Percentiles rank a stretch among this genome's conserved stretches.
These are phyloP conservation scores for Dothideomycetes sp. DNA, from an alignment of 2,329 filamentous ascomycete species.

Conservation along the genomic window DNA sequence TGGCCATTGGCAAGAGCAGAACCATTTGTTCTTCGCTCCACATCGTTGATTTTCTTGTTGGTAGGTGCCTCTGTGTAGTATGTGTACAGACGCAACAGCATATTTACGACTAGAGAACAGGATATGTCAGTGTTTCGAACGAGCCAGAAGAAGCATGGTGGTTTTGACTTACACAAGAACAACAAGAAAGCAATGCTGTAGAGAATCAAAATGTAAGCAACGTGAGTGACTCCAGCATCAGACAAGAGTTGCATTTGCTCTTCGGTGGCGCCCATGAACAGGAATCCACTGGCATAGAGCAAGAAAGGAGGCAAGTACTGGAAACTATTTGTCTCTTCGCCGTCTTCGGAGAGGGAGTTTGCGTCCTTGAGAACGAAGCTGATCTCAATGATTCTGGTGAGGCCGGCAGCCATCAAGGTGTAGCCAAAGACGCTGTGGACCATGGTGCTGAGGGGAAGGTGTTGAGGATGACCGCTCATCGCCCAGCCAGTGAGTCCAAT, in stretches of 20 bases:
- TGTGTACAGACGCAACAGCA: slow-evolving; percentile 79
- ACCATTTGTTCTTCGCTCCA: slow-evolving; percentile 22
- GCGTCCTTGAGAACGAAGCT: slow-evolving; percentile 75
- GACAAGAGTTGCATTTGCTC: slow-evolving; percentile 82
- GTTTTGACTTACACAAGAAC: slow-evolving; percentile 62
- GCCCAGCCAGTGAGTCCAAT: slow-evolving; percentile 89
- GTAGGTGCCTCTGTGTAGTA: slow-evolving; percentile 43
- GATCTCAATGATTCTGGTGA: slow-evolving; percentile 82
- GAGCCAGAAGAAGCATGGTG: background rate
- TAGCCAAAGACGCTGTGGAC: slow-evolving; percentile 88
- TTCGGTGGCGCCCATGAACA: slow-evolving; percentile 96
- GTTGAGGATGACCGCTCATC: slow-evolving; percentile 87
- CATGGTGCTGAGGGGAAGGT: slow-evolving; percentile 72
- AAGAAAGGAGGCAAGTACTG: slow-evolving; percentile 40
- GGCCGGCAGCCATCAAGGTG: slow-evolving; percentile 81
- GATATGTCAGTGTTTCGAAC: background rate
- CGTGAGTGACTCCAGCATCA: slow-evolving; percentile 68
- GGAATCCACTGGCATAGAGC: slow-evolving; percentile 81
- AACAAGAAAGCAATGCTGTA: slow-evolving; percentile 84
- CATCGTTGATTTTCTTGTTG: slow-evolving; percentile 28
- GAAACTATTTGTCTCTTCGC: slow-evolving; percentile 42
- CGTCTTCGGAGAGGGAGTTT: slow-evolving; percentile 26
- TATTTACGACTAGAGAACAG: slow-evolving; percentile 55
- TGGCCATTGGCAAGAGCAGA: slow-evolving; percentile 34
- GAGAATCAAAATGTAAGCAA: slow-evolving; percentile 84